These are phyloP conservation scores for Phytophthora multivora DNA, from an alignment of 352 stramenopile species.

Conservation along the genomic window DNA sequence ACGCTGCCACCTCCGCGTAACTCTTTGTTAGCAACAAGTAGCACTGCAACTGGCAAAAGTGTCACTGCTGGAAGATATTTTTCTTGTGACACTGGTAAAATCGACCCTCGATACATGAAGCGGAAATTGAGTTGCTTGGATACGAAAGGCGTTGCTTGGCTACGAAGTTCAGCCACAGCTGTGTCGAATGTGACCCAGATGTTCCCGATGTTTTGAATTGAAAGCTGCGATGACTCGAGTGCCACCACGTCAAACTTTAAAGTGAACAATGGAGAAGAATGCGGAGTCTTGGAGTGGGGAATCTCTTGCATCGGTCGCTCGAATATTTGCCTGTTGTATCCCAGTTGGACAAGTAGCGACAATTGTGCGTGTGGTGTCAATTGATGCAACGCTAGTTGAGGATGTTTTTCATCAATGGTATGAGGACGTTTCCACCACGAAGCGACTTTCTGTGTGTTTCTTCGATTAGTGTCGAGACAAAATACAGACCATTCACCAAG, in stretches of 20 bases:
- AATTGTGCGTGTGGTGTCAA: constrained; percentile 20
- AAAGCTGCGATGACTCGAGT: constrained; percentile 3
- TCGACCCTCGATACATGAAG: constrained; percentile 41
- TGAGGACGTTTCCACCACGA: constrained; percentile 30
- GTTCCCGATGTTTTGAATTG: constrained; percentile 21
- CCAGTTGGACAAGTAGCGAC: constrained; percentile 38
- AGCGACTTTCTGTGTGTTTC: neutral
- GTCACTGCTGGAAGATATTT: constrained; percentile 10
- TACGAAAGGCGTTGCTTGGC: constrained; percentile 11
- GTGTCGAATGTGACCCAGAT: constrained; percentile 17
- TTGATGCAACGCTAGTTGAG: neutral
- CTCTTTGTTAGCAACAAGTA: constrained; percentile 11
- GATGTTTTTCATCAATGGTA: neutral
- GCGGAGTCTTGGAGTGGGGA: neutral
- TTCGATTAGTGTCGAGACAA: constrained; percentile 23
- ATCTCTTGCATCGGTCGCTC: constrained; percentile 20
- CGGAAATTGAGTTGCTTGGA: constrained; percentile 7
- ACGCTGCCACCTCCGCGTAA: neutral
- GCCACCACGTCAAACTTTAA: constrained; percentile 33
- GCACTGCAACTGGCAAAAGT: constrained; percentile 36
- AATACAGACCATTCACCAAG: constrained; percentile 25
- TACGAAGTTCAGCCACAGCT: constrained; percentile 22
- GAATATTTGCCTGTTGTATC: constrained; percentile 29
- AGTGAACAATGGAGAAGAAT: neutral
- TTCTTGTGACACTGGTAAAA: constrained; percentile 31